Evolutionary conservation across 1,284 basidiomycete genomes (phyloP), one percentile per base, ranked within the genome.

Genomic region (Sanguinoderma infundibulare): DNA sequence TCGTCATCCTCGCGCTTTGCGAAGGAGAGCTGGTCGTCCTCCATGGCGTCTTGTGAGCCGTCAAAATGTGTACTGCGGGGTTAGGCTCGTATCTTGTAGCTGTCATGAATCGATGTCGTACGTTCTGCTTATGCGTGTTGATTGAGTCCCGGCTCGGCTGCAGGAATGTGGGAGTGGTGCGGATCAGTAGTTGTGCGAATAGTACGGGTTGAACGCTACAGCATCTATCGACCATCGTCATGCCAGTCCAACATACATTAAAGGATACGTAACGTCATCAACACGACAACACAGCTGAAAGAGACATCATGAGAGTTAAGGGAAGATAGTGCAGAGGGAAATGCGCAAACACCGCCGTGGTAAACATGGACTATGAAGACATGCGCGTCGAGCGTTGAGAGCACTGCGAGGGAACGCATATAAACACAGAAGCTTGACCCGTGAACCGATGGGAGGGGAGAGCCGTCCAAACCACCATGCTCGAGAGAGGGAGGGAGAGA

Each of bases 1-100:
- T 79, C 10, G 76, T 87, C 0, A 74, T 96, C 2, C 73, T 92
- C 1, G 93, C 90, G 60, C 76, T 98, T 53, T 92, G 91, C 60
- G 95, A 98, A 75, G 83, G 81, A 30, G 85, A 90, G 71, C 69
- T 96, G 42, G 82, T 94, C 6, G 74, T 95, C 55, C 75, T 95
- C 59, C 79, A 75, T 46, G 77, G 78, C 44, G 72, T 87, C 51
- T 60, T 75, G 50, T 83, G 60, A 72, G 20, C n/a, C 17, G 39
- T 6, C 47, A 49, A 55, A 28, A 61, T 8, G 24, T 49, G 50
- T 55, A 40, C 15, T n/a, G 44, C n/a, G n/a, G n/a, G n/a, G n/a
- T 22, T 28, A 22, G 22, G 22, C 15, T 40, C 24, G 15, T 52
- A 35, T 36, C 24, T n/a, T 52, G 50, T 49, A 32, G 30, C 34